Evolutionary conservation across 345 rosid species (phyloP).

Genomic region (Cochlearia excelsa): DNA sequence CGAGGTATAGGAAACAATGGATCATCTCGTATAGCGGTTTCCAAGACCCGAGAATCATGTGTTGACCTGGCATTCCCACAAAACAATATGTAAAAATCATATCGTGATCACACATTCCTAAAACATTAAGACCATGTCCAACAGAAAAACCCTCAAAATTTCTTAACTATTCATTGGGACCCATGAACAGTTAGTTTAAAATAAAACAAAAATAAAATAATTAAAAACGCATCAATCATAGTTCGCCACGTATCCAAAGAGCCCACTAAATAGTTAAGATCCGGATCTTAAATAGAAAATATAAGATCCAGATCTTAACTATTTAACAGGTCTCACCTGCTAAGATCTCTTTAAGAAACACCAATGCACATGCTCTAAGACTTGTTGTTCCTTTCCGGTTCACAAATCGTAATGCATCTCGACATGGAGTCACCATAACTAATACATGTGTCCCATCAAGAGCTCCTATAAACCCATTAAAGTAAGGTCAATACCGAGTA

Average conservation of each 20-base stretch:
- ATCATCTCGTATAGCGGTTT: background rate
- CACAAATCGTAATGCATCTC: constrained; percentile 3
- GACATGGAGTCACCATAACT: background rate
- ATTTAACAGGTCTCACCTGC: no score
- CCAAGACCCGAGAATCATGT: constrained; percentile 8
- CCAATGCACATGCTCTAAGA: background rate
- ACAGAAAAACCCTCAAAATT: no score
- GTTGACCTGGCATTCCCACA: background rate
- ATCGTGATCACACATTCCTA: background rate
- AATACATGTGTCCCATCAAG: constrained; percentile 3
- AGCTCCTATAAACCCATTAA: background rate
- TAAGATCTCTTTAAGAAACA: no score
- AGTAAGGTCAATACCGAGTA: background rate
- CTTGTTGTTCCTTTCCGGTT: background rate
- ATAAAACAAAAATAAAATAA: no score
- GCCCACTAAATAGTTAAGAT: no score
- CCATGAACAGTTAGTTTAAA: no score
- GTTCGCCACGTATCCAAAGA: no score
- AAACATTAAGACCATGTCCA: background rate
- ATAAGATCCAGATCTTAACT: no score
- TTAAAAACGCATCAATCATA: no score
- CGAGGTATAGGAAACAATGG: background rate
- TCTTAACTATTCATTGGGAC: no score
- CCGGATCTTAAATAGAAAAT: no score
- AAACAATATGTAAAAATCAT: constrained; percentile 18